Percentiles rank a stretch among this genome's conserved stretches.
Evolutionary conservation across 2,329 filamentous ascomycete genomes (phyloP).

Genomic region (Penicillium sp.): DNA sequence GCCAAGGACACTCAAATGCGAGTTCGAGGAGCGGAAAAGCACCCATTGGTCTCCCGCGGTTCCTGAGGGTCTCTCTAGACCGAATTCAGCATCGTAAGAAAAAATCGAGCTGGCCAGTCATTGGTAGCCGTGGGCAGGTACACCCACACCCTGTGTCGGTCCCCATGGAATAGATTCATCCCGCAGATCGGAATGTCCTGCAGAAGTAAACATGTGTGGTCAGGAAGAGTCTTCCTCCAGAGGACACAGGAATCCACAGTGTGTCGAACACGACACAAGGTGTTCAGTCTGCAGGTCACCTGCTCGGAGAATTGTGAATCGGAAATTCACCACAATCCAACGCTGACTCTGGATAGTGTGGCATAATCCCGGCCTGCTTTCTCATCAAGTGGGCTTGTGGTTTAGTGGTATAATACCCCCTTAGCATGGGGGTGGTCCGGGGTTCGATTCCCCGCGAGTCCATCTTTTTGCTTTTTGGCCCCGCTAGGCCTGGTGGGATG

Average conservation of each 20-base stretch:
- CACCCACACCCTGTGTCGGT: no score
- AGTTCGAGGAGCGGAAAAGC: constrained; percentile 2
- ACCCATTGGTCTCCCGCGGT: constrained; percentile 17
- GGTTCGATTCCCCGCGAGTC: neutral
- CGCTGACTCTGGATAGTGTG: no score
- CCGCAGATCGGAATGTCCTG: no score
- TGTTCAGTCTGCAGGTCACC: no score
- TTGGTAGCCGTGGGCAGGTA: constrained; percentile 12
- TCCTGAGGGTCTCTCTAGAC: constrained; percentile 10
- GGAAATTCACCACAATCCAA: neutral
- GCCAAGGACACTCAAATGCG: constrained; percentile 1
- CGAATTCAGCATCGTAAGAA: constrained; percentile 5
- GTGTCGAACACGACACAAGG: no score
- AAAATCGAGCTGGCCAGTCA: constrained; percentile 8
- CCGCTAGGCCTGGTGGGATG: neutral
- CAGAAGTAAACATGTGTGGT: no score
- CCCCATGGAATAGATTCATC: no score
- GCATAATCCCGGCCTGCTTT: no score
- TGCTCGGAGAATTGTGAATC: no score
- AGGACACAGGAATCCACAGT: no score
- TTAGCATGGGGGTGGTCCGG: neutral
- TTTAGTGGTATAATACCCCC: neutral
- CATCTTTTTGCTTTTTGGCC: neutral
- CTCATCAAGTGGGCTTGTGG: constrained; percentile 1
- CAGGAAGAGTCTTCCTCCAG: no score